Conservation (phyloP, 1,284 basidiomycete species). For the Quambalaria eucalypti region DNA sequence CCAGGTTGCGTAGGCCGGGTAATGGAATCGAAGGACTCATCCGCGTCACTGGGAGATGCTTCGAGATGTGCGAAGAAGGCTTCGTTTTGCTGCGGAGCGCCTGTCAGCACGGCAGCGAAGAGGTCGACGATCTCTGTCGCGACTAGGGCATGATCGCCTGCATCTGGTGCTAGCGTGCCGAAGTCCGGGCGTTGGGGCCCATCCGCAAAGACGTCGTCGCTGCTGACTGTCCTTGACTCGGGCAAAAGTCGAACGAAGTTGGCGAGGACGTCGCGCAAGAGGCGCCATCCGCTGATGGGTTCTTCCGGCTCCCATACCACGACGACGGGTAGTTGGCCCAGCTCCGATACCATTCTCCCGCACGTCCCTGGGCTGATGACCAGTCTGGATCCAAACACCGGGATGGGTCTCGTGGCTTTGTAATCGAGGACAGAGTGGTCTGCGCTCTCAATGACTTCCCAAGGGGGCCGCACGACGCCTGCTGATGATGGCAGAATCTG, state of each 20-base stretch:
- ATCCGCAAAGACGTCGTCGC: conserved; percentile 4
- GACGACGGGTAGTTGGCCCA: conserved; percentile 60
- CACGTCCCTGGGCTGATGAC: conserved; percentile 59
- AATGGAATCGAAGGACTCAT: background rate
- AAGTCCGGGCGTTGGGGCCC: background rate
- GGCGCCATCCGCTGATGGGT: conserved; percentile 63
- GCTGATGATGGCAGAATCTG: conserved; percentile 58
- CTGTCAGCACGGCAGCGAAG: conserved; percentile 64
- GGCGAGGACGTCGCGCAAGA: conserved; percentile 66
- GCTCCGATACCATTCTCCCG: conserved; percentile 60
- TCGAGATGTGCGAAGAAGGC: conserved; percentile 61
- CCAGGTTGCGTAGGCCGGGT: conserved; percentile 49
- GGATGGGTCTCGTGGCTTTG: conserved; percentile 59
- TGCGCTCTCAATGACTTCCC: conserved; percentile 59
- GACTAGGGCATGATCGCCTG: conserved; percentile 49
- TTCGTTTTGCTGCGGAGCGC: conserved; percentile 59
- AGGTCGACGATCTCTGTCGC: conserved; percentile 69
- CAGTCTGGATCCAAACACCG: conserved; percentile 63
- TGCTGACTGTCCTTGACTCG: background rate
- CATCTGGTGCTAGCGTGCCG: conserved; percentile 4
- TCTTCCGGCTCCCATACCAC: conserved; percentile 71
- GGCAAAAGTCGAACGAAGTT: conserved; percentile 50
- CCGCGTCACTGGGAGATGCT: background rate
- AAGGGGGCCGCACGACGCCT: conserved; percentile 58
- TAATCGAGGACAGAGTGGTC: conserved; percentile 57